Conservation (phyloP, 2,329 filamentous ascomycete genomes). For the Colletotrichum sp. region DNA sequence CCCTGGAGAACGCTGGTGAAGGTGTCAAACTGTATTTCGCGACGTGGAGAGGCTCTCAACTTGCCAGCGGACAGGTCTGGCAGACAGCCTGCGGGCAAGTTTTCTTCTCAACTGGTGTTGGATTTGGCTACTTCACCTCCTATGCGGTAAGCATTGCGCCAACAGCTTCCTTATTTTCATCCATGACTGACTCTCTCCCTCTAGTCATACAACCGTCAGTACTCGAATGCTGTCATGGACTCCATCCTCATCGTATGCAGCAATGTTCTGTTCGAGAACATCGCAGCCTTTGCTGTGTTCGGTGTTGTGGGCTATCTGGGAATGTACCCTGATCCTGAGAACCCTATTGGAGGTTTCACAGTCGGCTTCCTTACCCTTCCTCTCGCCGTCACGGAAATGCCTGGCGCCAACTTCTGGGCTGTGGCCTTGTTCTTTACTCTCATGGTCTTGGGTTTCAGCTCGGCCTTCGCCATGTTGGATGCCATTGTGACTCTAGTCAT, state of each 20-base stretch:
- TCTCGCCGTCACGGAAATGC: slow-evolving; percentile 60
- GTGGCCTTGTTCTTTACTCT: slow-evolving; percentile 63
- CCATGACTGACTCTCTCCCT: not conserved
- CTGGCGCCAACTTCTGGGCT: slow-evolving; percentile 62
- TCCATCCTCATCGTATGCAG: slow-evolving; percentile 59
- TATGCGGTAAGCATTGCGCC: slow-evolving; percentile 43
- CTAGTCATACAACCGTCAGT: slow-evolving; percentile 57
- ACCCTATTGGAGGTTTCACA: slow-evolving; percentile 56
- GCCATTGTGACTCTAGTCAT: slow-evolving; percentile 58
- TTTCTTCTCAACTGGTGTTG: slow-evolving; percentile 18
- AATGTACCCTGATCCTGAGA: slow-evolving; percentile 38
- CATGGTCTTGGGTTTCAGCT: slow-evolving; percentile 62
- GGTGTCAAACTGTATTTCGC: slow-evolving; percentile 54
- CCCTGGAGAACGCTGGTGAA: slow-evolving; percentile 56
- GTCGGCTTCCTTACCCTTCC: slow-evolving; percentile 65
- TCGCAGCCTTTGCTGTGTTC: slow-evolving; percentile 53
- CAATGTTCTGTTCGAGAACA: slow-evolving; percentile 62
- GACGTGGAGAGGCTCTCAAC: slow-evolving; percentile 52
- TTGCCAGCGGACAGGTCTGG: slow-evolving; percentile 58
- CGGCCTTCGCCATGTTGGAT: slow-evolving; percentile 64
- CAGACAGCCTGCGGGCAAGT: slow-evolving; percentile 62
- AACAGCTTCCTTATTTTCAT: not conserved
- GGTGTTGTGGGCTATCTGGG: slow-evolving; percentile 57
- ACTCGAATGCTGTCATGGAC: slow-evolving; percentile 65
- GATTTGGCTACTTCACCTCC: slow-evolving; percentile 52